These are phyloP conservation scores for Corchorus olitorius DNA, from an alignment of 345 rosid genomes.

Conservation along the genomic window DNA sequence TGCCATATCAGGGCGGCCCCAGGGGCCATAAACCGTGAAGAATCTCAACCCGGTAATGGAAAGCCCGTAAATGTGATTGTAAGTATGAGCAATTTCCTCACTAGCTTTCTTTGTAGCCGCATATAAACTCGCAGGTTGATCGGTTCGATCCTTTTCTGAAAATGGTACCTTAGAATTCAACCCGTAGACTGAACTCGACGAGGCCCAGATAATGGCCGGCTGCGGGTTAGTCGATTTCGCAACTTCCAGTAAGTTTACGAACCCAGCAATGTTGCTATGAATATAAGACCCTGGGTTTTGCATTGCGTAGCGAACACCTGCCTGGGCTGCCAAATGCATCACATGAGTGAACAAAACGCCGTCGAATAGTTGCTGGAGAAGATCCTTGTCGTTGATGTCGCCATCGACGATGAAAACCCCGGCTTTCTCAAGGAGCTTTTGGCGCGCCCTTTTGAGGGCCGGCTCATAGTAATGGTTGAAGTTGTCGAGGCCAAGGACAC, in stretches of 20 bases:
- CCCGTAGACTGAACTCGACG: conserved; percentile 73
- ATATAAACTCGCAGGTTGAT: conserved; percentile 63
- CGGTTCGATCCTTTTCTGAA: conserved; percentile 64
- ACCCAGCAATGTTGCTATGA: conserved; percentile 65
- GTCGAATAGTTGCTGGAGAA: conserved; percentile 56
- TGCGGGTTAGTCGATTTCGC: conserved; percentile 61
- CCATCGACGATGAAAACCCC: conserved; percentile 66
- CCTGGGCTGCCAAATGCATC: conserved; percentile 71
- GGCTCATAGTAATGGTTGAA: conserved; percentile 67
- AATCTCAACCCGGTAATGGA: conserved; percentile 64
- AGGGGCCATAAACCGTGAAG: conserved; percentile 76
- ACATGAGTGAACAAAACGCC: conserved; percentile 59
- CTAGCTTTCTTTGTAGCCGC: conserved; percentile 78
- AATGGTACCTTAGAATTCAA: conserved; percentile 66
- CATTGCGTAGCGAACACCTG: conserved; percentile 71
- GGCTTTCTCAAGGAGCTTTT: conserved; percentile 43
- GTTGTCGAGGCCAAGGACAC: conserved; percentile 74
- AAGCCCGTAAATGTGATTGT: conserved; percentile 71
- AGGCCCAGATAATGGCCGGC: conserved; percentile 73
- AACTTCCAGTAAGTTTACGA: conserved; percentile 57
- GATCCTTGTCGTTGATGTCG: conserved; percentile 53
- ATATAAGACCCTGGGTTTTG: conserved; percentile 66
- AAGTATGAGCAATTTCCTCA: conserved; percentile 66
- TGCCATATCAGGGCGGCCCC: conserved; percentile 81
- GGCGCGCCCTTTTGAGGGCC: conserved; percentile 60